Percentiles rank a stretch among this genome's conserved stretches.
These are phyloP conservation scores for Gloeophyllum trabeum DNA, from an alignment of 768 basidiomycete species.

Conservation along the genomic window DNA sequence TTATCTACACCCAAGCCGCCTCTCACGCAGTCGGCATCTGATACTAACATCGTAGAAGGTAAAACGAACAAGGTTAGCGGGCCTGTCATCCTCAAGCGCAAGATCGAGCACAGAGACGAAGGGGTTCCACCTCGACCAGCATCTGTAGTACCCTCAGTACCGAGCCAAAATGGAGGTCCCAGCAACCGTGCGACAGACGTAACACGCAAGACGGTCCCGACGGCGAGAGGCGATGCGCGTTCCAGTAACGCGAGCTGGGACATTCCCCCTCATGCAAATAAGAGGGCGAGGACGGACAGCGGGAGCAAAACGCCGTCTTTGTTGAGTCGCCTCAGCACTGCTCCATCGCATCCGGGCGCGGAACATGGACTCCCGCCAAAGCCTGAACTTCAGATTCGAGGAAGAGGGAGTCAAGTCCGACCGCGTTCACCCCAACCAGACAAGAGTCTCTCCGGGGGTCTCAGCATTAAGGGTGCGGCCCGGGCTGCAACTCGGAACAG, in stretches of 20 bases:
- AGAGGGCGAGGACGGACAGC: background rate
- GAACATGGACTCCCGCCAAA: background rate
- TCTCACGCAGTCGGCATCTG: slow-evolving; percentile 2
- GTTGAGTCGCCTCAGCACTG: background rate
- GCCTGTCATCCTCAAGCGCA: background rate
- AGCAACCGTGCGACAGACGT: no score
- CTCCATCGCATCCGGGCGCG: background rate
- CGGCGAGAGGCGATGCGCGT: no score
- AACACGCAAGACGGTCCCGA: no score
- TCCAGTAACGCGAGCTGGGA: no score
- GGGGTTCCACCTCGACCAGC: background rate
- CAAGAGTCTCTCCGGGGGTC: background rate
- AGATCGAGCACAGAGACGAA: background rate
- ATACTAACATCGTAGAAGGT: slow-evolving; percentile 12
- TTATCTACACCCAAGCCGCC: slow-evolving; percentile 9
- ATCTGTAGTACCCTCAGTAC: no score
- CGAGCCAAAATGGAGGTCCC: no score
- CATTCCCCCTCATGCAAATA: background rate
- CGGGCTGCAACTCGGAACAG: background rate
- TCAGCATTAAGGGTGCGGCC: background rate
- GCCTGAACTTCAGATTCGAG: no score
- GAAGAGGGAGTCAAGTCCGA: background rate
- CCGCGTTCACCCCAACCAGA: background rate
- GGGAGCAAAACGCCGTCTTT: background rate
- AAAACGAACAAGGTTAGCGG: background rate